phyloP scores from a whole-genome alignment of 2,329 filamentous ascomycete genomes.

The Xylaria sp. region DNA sequence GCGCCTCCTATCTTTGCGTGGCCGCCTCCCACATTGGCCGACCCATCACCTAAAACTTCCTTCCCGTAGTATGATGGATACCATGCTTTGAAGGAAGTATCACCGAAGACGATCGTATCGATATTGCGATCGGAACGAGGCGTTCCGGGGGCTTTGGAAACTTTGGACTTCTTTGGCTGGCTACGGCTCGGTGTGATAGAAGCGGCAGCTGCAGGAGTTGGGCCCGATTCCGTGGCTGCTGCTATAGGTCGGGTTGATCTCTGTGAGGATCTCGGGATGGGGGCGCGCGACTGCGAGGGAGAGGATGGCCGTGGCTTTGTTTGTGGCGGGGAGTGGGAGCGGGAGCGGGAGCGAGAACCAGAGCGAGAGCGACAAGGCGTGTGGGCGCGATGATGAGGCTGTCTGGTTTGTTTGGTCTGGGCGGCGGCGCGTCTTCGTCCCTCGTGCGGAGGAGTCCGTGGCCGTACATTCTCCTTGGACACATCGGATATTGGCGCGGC shows the following conservation, averaged over 20 bases:
- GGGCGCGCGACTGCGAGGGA: neutral
- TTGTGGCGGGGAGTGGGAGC: neutral
- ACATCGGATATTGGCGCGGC: neutral
- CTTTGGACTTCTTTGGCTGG: slow-evolving; percentile 20
- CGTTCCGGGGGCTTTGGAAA: slow-evolving; percentile 39
- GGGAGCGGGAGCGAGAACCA: neutral
- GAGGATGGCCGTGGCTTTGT: neutral
- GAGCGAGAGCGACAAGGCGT: neutral
- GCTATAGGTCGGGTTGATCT: slow-evolving; percentile 4
- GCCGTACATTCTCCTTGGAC: slow-evolving; percentile 27
- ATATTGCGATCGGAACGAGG: slow-evolving; percentile 73
- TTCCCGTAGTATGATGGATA: slow-evolving; percentile 90
- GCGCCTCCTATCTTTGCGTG: slow-evolving; percentile 41
- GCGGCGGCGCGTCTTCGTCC: neutral
- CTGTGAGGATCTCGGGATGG: neutral
- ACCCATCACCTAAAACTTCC: slow-evolving; percentile 63
- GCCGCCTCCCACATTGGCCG: slow-evolving; percentile 38
- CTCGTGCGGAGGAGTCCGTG: slow-evolving; percentile 5
- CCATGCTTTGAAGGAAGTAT: slow-evolving; percentile 86
- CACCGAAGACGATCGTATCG: slow-evolving; percentile 83
- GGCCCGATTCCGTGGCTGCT: neutral
- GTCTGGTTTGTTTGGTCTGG: neutral
- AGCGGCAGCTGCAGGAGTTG: neutral
- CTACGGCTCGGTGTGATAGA: slow-evolving; percentile 36
- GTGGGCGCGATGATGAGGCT: neutral